Evolutionary conservation across 129 eudicot species (phyloP), one percentile per base, ranked within the genome.

Genomic region (Flaveria ramosissima): DNA sequence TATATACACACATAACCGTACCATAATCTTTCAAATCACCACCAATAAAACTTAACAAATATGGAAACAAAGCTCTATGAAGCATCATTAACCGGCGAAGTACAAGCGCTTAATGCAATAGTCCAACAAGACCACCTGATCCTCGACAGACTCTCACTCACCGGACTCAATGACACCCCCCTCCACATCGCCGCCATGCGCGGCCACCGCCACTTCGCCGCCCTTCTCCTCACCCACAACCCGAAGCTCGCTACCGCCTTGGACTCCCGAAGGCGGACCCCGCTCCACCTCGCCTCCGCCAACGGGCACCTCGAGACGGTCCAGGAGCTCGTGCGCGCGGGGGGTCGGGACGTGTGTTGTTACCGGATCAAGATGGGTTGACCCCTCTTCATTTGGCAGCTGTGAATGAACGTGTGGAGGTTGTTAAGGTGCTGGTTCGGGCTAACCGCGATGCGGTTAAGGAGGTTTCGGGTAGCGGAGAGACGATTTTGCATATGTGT

Each of bases 401-500:
- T 1, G 30, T 71, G 30, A 78, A 71, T 2, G 77, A 78, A 47
- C 83, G 47, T 61, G 48, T 61, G 83, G 77, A 71, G 42, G 77
- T 78, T 42, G 62, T 78, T 24, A 78, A 71, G 76, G 55, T 13
- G 21, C 65, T 84, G 2, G 55, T 73, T 52, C 36, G 24, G 50
- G 39, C 19, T 0, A 65, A 62, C 41, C 66, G 74, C 2, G 36
- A 75, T 51, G 80, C 80, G 0, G 83, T 74, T 51, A 53, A 62
- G 70, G 75, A 66, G 51, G 43, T 64, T 61, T 1, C 55, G 5
- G 80, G 23, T 16, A 61, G 21, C 2, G 81, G 81, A 14, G 77
- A 65, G 17, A 77, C 48, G 10, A 62, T 77, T 13, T 69, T 81
- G 83, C 83, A 81, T 43, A 13, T 73, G 77, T 84, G 88, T 77